These are phyloP conservation scores for Arabidopsis thaliana DNA, from an alignment of 345 rosid species.

Conservation along the genomic window TAIR10.1 NC_003074.8:18149501-18150000, in stretches of 20 bases:
- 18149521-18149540: constrained; percentile 64
- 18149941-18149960: constrained; percentile 68
- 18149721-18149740: constrained; percentile 61
- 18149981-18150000: neutral
- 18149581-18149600: constrained; percentile 55
- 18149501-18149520: constrained; percentile 56
- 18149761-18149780: constrained; percentile 64
- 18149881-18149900: constrained; percentile 56
- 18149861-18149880: constrained; percentile 61
- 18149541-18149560: constrained; percentile 78
- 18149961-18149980: constrained; percentile 55
- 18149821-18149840: constrained; percentile 74
- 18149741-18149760: constrained; percentile 56
- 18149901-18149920: constrained; percentile 39
- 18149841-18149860: constrained; percentile 63
- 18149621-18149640: constrained; percentile 76
- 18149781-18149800: constrained; percentile 64
- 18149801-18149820: constrained; percentile 48
- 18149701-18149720: constrained; percentile 57
- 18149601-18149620: constrained; percentile 77
- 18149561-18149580: constrained; percentile 67
- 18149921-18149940: constrained; percentile 62
- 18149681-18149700: constrained; percentile 55
- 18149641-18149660: constrained; percentile 62
- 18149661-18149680: constrained; percentile 73